Evolutionary conservation across 306 rosid genomes (phyloP).

Genomic region (Casuarina glauca): DNA sequence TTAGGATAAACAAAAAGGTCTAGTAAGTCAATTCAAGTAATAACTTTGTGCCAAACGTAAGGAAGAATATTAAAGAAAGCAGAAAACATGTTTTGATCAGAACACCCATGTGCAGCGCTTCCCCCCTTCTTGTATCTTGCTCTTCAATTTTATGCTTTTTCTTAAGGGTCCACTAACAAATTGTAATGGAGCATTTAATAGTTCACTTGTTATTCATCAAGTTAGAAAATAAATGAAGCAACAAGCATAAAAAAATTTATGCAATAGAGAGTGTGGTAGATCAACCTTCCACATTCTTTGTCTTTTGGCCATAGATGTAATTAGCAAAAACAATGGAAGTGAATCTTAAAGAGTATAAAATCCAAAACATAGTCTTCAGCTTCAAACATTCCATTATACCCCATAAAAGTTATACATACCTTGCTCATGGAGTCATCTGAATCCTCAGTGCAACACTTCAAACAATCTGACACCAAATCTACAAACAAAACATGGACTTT

Average conservation of each 20-base stretch:
- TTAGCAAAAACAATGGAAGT: background rate
- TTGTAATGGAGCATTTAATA: background rate
- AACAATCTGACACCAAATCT: constrained; percentile 79
- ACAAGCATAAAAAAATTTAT: background rate
- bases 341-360: background rate
- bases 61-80: too few relatives aligned
- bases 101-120: background rate
- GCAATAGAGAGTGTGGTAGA: background rate
- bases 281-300: background rate
- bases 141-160: background rate
- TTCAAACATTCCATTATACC: constrained; percentile 4
- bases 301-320: background rate
- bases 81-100: background rate
- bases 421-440: constrained; percentile 74
- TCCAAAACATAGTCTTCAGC: background rate
- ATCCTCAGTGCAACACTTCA: constrained; percentile 83
- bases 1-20: background rate
- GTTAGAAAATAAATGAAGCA: background rate
- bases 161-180: background rate
- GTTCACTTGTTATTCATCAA: background rate
- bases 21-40: background rate
- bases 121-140: background rate
- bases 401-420: constrained; percentile 40
- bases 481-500: constrained; percentile 34
- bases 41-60: background rate